Conservation (phyloP, 495 filamentous ascomycete species). For the Friedmanniomyces simplex region DNA sequence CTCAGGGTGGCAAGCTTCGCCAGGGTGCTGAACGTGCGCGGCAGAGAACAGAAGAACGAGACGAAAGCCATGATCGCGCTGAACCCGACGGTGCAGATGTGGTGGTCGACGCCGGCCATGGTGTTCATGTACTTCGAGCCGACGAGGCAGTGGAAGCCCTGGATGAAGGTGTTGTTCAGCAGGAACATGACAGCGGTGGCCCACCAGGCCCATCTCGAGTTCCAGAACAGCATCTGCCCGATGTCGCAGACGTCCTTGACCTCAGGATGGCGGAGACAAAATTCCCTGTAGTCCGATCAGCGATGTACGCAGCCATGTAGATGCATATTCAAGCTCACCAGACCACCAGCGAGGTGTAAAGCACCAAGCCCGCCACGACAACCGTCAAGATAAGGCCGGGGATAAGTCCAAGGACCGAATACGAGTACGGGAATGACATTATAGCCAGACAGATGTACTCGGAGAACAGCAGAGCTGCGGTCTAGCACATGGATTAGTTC, state of each 20-base stretch:
- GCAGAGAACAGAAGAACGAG: slow-evolving; percentile 65
- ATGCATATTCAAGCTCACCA: slow-evolving; percentile 42
- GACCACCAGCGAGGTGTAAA: slow-evolving; percentile 75
- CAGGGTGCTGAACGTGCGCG: slow-evolving; percentile 70
- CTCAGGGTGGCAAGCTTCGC: slow-evolving; percentile 63
- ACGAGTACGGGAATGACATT: slow-evolving; percentile 89
- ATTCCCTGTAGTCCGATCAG: slow-evolving; percentile 44
- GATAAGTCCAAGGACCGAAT: slow-evolving; percentile 76
- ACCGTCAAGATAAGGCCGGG: slow-evolving; percentile 75
- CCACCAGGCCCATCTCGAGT: slow-evolving; percentile 69
- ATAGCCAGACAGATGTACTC: slow-evolving; percentile 91
- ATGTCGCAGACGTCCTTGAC: slow-evolving; percentile 85
- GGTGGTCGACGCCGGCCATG: slow-evolving; percentile 51
- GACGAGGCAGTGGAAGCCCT: slow-evolving; percentile 68
- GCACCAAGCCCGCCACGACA: slow-evolving; percentile 58
- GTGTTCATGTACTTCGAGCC: slow-evolving; percentile 80
- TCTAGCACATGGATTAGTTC: slow-evolving; percentile 38
- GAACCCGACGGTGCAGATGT: slow-evolving; percentile 63
- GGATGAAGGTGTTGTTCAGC: slow-evolving; percentile 83
- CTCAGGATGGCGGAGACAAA: slow-evolving; percentile 77
- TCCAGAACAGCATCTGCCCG: slow-evolving; percentile 79
- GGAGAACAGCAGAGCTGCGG: slow-evolving; percentile 74
- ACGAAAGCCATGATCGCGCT: slow-evolving; percentile 56
- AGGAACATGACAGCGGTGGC: slow-evolving; percentile 80
- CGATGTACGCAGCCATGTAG: too few relatives aligned